phyloP scores from a whole-genome alignment of 768 basidiomycete species.

The Pleurotus ostreatus region DNA sequence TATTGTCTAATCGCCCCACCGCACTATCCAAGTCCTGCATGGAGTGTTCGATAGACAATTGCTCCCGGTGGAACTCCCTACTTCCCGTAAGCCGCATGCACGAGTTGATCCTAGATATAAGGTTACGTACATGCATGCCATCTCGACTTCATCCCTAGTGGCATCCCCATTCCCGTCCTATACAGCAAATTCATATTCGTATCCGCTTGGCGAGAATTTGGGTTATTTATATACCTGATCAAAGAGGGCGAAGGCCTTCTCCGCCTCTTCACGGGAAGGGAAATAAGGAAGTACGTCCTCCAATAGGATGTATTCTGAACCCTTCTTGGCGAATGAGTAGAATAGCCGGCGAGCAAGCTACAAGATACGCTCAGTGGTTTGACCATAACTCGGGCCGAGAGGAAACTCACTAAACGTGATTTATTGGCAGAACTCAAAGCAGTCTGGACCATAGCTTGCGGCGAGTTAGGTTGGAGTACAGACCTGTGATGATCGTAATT shows the following conservation, averaged over 20 bases:
- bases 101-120: background rate
- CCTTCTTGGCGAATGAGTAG: conserved; percentile 74
- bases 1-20: conserved; percentile 81
- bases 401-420: conserved; percentile 50
- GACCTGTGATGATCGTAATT: conserved; percentile 33
- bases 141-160: conserved; percentile 70
- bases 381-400: background rate
- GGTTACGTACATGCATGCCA: conserved; percentile 56
- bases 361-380: background rate
- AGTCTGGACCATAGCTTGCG: conserved; percentile 73
- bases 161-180: conserved; percentile 67
- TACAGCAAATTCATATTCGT: background rate
- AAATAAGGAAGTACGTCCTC: conserved; percentile 75
- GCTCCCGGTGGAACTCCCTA: conserved; percentile 82
- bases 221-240: conserved; percentile 35
- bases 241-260: conserved; percentile 63
- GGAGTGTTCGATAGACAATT: conserved; percentile 76
- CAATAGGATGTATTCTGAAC: conserved; percentile 53
- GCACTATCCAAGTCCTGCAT: conserved; percentile 91
- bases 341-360: conserved; percentile 82
- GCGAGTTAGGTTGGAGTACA: conserved; percentile 86
- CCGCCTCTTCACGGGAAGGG: conserved; percentile 59
- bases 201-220: no score
- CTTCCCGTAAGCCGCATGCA: background rate
- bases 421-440: conserved; percentile 80